A percentile compares a stretch with the other conserved stretches of the same genome.
phyloP scores from a whole-genome alignment of 208 protist genomes.

The Lotmaria passim region DNA sequence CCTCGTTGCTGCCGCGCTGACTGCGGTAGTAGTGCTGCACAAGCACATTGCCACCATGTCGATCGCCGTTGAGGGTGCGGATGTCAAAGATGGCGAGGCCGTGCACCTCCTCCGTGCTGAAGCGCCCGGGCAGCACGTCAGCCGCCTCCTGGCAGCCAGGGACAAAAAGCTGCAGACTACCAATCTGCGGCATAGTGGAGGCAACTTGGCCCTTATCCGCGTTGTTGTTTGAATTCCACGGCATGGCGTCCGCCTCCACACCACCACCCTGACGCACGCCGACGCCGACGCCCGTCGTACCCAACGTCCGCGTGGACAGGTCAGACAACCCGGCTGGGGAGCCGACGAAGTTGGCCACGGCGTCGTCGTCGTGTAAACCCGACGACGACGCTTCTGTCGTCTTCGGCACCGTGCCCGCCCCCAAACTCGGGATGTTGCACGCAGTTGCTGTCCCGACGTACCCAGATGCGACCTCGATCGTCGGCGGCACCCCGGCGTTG shows the following conservation, averaged over 20 bases:
- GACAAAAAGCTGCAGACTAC: slow-evolving; percentile 68
- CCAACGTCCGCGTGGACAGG: slow-evolving; percentile 5
- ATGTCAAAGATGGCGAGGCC: slow-evolving; percentile 81
- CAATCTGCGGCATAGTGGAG: slow-evolving; percentile 25
- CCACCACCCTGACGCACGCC: not conserved
- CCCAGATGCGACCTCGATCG: slow-evolving; percentile 51
- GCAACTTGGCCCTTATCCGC: not conserved
- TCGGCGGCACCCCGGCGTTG: slow-evolving; percentile 69
- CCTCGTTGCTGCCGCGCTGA: too few relatives aligned
- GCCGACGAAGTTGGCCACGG: not conserved
- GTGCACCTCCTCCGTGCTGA: slow-evolving; percentile 66
- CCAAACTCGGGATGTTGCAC: too few relatives aligned
- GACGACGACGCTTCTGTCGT: not conserved
- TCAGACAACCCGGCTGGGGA: slow-evolving; percentile 4
- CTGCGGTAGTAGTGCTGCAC: slow-evolving; percentile 36
- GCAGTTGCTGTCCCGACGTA: too few relatives aligned
- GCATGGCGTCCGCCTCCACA: not conserved
- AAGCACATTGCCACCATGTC: slow-evolving; percentile 80
- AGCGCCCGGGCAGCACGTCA: slow-evolving; percentile 63
- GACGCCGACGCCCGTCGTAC: not conserved
- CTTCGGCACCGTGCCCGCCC: too few relatives aligned
- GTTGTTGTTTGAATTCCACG: not conserved
- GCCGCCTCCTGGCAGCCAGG: slow-evolving; percentile 58
- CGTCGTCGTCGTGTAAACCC: not conserved
- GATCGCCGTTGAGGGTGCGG: slow-evolving; percentile 76